Base-by-base conservation (phyloP, 129 eudicot genomes). In the Solidago caesia region DNA sequence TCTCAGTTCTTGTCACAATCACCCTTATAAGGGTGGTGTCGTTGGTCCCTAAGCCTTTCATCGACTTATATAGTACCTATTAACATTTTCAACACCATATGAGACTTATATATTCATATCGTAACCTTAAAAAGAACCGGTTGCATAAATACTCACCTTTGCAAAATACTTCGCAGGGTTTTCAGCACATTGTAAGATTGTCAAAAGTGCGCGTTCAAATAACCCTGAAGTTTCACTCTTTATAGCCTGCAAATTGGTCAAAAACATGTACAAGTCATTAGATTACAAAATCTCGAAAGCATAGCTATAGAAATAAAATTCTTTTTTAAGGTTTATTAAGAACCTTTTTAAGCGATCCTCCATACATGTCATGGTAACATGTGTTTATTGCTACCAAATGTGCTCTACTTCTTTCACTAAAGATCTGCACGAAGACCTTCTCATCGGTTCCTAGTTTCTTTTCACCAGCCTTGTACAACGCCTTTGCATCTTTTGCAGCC, bases 371-470 rank as follows among this genome's bases (percentile, higher is more conserved):
- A 73, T 82, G 84, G 78, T 87, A 87, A 70, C 73, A 75, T 42
- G 82, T 61, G 76, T 60, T 79, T 76, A 85, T 45, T 53, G 87
- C 87, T 56, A 79, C 68, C 82, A 87, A 72, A 72, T 87, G 92
- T 15, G 89, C 87, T 67, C 76, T 73, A 73, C 92, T 85, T 80
- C 92, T 81, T 67, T 85, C 87, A n/a, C 84, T 82, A 27, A 87
- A 84, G 12, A 82, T 75, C 39, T 74, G 39, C 61, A 84, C 80
- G 9, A 87, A 85, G 44, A 66, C 74, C 78, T 74, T 57, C 75
- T 85, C 89, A 26, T 87, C 85, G 16, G 89, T 87, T 78, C 89
- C 92, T 53, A 84, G 26, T 74, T 83, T 84, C 89, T 85, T 84
- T 69, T 87, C 92, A 47, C 92, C 92, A 8, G 89, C 92, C 48